Conservation (phyloP, 78 protist genomes). For the Andalucia godoyi region DNA sequence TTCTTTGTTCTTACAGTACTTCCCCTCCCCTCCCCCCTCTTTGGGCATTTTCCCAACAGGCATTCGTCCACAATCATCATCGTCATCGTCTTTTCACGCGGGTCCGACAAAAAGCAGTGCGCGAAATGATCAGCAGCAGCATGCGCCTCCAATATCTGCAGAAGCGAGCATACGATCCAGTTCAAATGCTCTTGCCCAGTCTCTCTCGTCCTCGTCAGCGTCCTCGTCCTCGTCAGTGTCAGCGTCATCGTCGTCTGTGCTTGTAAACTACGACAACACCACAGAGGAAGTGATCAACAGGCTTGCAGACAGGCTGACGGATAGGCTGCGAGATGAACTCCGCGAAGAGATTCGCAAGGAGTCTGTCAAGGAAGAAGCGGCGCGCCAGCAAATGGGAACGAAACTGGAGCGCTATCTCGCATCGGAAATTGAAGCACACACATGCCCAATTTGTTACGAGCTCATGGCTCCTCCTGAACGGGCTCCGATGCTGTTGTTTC, state of each 20-base stretch:
- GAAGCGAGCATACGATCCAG: not conserved
- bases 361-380: not conserved
- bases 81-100: too few species aligned
- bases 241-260: not conserved
- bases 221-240: not conserved
- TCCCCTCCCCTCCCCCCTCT: too few species aligned
- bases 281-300: not conserved
- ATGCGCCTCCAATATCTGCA: not conserved
- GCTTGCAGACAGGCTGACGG: not conserved
- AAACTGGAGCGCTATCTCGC: not conserved
- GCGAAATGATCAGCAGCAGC: not conserved
- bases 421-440: not conserved
- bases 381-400: not conserved
- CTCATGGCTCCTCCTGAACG: not conserved
- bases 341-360: not conserved
- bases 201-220: not conserved
- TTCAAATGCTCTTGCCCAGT: too few species aligned
- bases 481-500: not conserved
- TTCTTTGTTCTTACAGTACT: too few species aligned
- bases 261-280: too few species aligned
- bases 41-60: too few species aligned
- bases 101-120: too few species aligned
- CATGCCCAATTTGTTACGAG: slow-evolving; percentile 12
- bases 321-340: not conserved
- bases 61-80: too few species aligned